A percentile compares a stretch with the other conserved stretches of the same genome.
Conservation (phyloP, 1,284 basidiomycete genomes). For the Cryptococcus sp. region DNA sequence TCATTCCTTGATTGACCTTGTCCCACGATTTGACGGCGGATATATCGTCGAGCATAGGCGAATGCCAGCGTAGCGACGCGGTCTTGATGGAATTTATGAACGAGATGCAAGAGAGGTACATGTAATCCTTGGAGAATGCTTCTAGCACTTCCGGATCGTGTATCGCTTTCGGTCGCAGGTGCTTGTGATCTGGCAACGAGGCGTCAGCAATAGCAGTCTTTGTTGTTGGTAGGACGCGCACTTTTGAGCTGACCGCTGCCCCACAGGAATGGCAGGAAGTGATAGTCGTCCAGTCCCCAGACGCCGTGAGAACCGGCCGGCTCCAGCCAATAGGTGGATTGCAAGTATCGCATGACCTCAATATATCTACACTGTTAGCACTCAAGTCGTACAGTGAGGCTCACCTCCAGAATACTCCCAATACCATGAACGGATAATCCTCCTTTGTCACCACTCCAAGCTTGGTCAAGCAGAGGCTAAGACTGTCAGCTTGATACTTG, state of each 20-base stretch:
- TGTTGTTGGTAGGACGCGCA: slow-evolving; percentile 37
- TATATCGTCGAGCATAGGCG: slow-evolving; percentile 98
- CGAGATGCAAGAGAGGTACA: slow-evolving; percentile 94
- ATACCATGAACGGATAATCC: slow-evolving; percentile 77
- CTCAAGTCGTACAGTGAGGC: slow-evolving; percentile 13
- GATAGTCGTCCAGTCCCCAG: slow-evolving; percentile 98
- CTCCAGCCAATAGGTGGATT: slow-evolving; percentile 96
- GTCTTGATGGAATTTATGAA: slow-evolving; percentile 99
- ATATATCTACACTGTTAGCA: slow-evolving; percentile 66
- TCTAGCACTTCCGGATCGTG: slow-evolving; percentile 91
- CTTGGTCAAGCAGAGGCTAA: slow-evolving; percentile 76
- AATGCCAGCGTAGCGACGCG: slow-evolving; percentile 94
- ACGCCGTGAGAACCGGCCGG: slow-evolving; percentile 97
- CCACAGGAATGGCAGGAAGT: slow-evolving; percentile 92
- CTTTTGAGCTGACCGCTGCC: slow-evolving; percentile 74
- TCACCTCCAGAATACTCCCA: slow-evolving; percentile 86
- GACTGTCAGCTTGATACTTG: background rate
- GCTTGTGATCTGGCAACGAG: slow-evolving; percentile 68
- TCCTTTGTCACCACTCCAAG: slow-evolving; percentile 66
- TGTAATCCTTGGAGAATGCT: slow-evolving; percentile 88
- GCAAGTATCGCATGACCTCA: slow-evolving; percentile 82
- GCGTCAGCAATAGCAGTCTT: slow-evolving; percentile 6
- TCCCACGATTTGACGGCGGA: slow-evolving; percentile 96
- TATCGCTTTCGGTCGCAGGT: slow-evolving; percentile 87
- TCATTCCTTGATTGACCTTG: slow-evolving; percentile 96